Base-by-base conservation (phyloP, 2,329 filamentous ascomycete species). In the Exophiala aquamarina region DNA sequence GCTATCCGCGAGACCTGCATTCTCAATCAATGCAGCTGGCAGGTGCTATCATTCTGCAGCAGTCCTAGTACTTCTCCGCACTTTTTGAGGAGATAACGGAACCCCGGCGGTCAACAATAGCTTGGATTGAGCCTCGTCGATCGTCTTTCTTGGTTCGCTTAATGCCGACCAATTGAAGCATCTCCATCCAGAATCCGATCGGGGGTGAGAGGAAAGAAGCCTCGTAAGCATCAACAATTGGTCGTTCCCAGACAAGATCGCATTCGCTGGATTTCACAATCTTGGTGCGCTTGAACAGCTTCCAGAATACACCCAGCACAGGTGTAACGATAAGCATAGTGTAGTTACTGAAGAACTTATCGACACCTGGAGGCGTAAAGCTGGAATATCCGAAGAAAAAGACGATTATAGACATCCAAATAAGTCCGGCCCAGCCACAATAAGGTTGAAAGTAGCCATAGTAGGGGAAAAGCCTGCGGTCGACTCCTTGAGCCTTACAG, bases 301-400 rank as follows among this genome's bases (percentile, higher is more conserved):
- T 88, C 81, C 82, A 88, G 57, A 71, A 71, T 15, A 75, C 42
- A 60, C 76, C 85, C 20, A 81, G 66, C 28, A 79, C 60, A 6
- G 75, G 72, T 0, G 75, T 73, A 19, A 83, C 65, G 11, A 81
- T 64, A 49, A 77, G 68, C 76, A 82, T 80, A 19, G 75, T 76
- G 64, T 81, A 82, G 67, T 78, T 77, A 41, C 89, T 66, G 63
- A 87, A 90, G 0, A 84, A 83, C 34, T 81, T 71, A 63, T 77
- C 82, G 61, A 86, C 84, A 54, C 81, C 77, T 34, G 21, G 90
- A 0, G 73, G 75, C 15, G 79, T 73, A 5, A 85, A 77, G 55
- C 80, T 77, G 15, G 89, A 70, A 1, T 83, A 67, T 2, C 65
- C 66, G 49, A 63, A 59, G 40, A 62, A 65, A 8, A 75, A 72